Evolutionary conservation across 2,329 filamentous ascomycete genomes (phyloP), one percentile per base, ranked within the genome.

Genomic region (Aureobasidium sp.): DNA sequence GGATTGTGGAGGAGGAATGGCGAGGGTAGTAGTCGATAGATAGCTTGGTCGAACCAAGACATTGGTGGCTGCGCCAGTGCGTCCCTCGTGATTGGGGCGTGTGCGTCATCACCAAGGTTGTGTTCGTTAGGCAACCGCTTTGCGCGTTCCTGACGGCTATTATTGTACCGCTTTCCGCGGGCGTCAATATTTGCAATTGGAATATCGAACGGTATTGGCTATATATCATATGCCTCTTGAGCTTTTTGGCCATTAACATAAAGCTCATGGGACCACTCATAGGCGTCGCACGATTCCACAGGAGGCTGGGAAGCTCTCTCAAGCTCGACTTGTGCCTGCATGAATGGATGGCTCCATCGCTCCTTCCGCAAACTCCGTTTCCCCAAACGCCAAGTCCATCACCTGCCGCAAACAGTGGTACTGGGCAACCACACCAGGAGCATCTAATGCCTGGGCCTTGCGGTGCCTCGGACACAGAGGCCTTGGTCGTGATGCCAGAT

Each of bases 1-100:
- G 17, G 38, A 27, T n/a, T 51, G 48, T 41, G 48, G 48, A 51
- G 48, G 48, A 41, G 12, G 48, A 27, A 41, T 27, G 25, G 48
- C 25, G 37, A 27, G 37, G n/a, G n/a, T n/a, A n/a, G 48, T 51
- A 32, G 47, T 50, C 35, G 37, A 40, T 51, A 14, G 27, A 32
- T 16, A 51, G 48, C 48, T 51, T 21, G 48, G 35, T 32, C 41
- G 41, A 29, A 45, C 41, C 41, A 45, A 45, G 29, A 45, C 41
- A 19, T 27, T 45, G 41, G 41, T 42, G 39, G 39, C 39, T 42
- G n/a, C 39, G 39, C n/a, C 39, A 19, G 25, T 29, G 25, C 39
- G n/a, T 11, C 17, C 38, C 38, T 42, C 39, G 24, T 42, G 39
- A 42, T 29, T 34, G 27, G 12, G 27, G 27, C 12, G 7, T 19